Base-by-base conservation (phyloP, 306 rosid species). In the Dalbergia oliveri region DNA sequence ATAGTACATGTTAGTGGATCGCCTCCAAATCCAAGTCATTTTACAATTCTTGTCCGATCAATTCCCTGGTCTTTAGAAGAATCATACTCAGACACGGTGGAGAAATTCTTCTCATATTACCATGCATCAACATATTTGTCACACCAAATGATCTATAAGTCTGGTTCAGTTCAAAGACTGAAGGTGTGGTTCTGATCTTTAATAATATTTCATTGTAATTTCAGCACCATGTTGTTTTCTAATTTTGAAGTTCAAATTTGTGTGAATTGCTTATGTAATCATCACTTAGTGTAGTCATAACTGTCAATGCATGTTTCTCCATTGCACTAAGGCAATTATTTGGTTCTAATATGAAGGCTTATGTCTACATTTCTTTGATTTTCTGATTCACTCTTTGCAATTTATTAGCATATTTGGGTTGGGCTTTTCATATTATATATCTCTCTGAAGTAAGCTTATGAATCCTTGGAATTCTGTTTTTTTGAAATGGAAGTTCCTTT, bases 61-160 rank as follows among this genome's bases (percentile, higher is more conserved):
- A 88, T 96, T 87, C 98, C 99, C 11, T 86, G 84, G 89, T 86
- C 89, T 35, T 21, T 83, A 53, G 90, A 89, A 60, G 90, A 90
- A 15, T 54, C 99, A 44, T 93, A 89, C 72, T 83, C 89, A 81
- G 91, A 91, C 37, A 80, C 90, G 3, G 88, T 96, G 66, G 79
- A 86, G 73, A 89, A 79, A 3, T 96, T 90, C 88, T 96, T 96
- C 81, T 82, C 86, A 76, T 70, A 81, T 49, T 93, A 91, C 84
- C 97, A 93, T 72, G 89, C 83, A 83, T 79, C 97, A 56, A 82
- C 86, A 81, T 96, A 96, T 88, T 84, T 96, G 86, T 93, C 93
- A 16, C 99, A 96, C 89, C 97, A 91, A 87, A 93, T 96, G 90
- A 87, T 96, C 77, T 87, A 65, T 35, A 92, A 89, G 82, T 79